Evolutionary conservation across 306 rosid species (phyloP).

Genomic region (Lablab purpureus): DNA sequence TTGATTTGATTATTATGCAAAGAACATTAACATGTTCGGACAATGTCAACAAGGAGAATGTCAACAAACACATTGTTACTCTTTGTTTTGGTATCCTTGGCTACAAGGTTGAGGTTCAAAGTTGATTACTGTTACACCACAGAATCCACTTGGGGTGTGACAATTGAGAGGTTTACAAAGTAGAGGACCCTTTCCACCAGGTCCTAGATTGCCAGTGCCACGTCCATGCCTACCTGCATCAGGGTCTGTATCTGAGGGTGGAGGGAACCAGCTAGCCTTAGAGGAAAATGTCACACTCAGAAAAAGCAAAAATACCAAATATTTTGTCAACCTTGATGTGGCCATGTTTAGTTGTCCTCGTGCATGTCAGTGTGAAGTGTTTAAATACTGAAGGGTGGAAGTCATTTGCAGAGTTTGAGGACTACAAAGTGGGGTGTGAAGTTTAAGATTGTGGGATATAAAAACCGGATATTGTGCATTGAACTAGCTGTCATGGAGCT

Average conservation of each 20-base stretch:
- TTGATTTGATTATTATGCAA: background rate
- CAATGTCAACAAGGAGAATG: no score
- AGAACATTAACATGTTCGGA: background rate
- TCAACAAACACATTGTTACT: no score
- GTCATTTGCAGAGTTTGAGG: background rate
- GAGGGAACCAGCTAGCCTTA: constrained; percentile 24
- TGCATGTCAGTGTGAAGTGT: constrained; percentile 24
- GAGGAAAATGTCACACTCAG: constrained; percentile 26
- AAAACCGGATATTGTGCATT: background rate
- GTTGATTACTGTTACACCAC: constrained; percentile 13
- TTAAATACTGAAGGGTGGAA: constrained; percentile 12
- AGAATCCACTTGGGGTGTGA: constrained; percentile 13
- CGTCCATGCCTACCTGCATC: background rate
- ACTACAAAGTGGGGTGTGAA: background rate
- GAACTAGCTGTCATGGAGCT: constrained; percentile 1
- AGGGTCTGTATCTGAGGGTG: constrained; percentile 7
- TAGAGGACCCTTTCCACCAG: constrained; percentile 17
- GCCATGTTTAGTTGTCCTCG: constrained; percentile 10
- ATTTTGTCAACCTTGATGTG: constrained; percentile 15
- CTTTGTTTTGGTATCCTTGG: background rate
- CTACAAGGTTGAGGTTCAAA: background rate
- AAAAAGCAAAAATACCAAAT: background rate
- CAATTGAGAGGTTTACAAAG: constrained; percentile 39
- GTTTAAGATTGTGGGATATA: background rate
- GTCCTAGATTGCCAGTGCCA: background rate